phyloP scores from a whole-genome alignment of 129 eudicot species.

The Pseudognaphalium luteoalbum region DNA sequence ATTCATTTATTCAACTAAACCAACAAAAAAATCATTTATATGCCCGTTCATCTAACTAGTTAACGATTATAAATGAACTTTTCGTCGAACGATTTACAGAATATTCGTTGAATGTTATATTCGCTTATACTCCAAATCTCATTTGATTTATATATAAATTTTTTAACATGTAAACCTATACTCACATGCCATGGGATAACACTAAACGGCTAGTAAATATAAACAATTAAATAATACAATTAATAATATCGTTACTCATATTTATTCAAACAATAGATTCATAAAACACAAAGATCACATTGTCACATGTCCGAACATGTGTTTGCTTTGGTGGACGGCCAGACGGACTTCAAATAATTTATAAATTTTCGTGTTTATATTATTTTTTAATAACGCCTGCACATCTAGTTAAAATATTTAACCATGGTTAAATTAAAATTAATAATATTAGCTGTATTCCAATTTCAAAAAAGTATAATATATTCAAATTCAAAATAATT shows the following conservation, averaged over 20 bases:
- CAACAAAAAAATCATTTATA: too few species aligned
- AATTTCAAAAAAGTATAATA: conserved; percentile 1
- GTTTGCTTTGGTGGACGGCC: conserved; percentile 17
- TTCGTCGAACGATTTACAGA: too few species aligned
- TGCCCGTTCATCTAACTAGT: too few species aligned
- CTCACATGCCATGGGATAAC: too few species aligned
- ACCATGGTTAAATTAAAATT: conserved; percentile 31
- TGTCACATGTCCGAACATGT: conserved; percentile 30
- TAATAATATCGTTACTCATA: too few species aligned
- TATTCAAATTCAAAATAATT: neutral
- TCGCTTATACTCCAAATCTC: too few species aligned
- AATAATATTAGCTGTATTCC: conserved; percentile 34
- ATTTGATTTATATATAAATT: too few species aligned
- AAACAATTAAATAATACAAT: too few species aligned
- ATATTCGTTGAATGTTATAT: too few species aligned
- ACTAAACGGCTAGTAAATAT: neutral
- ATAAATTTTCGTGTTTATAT: conserved; percentile 14
- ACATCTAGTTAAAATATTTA: conserved; percentile 28
- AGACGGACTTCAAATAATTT: conserved; percentile 27
- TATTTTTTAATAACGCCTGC: conserved; percentile 15
- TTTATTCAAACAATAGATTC: neutral
- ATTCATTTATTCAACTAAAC: too few species aligned
- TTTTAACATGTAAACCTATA: too few species aligned
- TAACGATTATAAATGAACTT: too few species aligned
- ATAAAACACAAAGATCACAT: conserved; percentile 8